Conservation (phyloP, 2,329 filamentous ascomycete genomes). For the Xylaria sp. region DNA sequence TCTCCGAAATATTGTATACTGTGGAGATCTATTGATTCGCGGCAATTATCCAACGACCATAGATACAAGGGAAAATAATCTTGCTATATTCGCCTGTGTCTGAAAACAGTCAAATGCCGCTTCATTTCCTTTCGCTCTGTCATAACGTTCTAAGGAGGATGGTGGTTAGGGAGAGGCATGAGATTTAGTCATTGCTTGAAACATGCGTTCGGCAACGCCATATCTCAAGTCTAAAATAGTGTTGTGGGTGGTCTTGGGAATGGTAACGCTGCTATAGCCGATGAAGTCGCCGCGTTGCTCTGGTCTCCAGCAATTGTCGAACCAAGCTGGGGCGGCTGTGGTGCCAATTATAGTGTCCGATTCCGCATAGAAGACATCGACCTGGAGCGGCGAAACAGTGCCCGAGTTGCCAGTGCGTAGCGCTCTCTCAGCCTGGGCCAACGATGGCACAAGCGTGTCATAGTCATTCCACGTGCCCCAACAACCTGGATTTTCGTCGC, state of each 20-base stretch:
- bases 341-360: constrained; percentile 41
- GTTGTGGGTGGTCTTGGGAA: constrained; percentile 38
- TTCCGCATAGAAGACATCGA: constrained; percentile 41
- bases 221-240: constrained; percentile 36
- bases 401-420: background rate
- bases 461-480: constrained; percentile 40
- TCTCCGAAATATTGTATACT: too few relatives aligned
- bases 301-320: constrained; percentile 38
- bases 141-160: background rate
- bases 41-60: too few relatives aligned
- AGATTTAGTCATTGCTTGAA: constrained; percentile 9
- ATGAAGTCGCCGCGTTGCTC: constrained; percentile 38
- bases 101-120: background rate
- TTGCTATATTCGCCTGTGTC: too few relatives aligned
- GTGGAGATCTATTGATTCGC: too few relatives aligned
- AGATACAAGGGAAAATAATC: too few relatives aligned
- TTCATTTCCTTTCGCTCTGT: background rate
- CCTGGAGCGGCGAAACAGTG: constrained; percentile 16
- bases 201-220: constrained; percentile 37
- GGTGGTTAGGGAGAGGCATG: background rate
- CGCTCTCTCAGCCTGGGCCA: constrained; percentile 34
- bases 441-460: constrained; percentile 37
- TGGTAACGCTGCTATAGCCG: constrained; percentile 29
- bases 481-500: constrained; percentile 30
- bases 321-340: constrained; percentile 32